A percentile compares a stretch with the other conserved stretches of the same genome.
Conservation (phyloP, 805 yeast species). For the Wickerhamomyces bovis region DNA sequence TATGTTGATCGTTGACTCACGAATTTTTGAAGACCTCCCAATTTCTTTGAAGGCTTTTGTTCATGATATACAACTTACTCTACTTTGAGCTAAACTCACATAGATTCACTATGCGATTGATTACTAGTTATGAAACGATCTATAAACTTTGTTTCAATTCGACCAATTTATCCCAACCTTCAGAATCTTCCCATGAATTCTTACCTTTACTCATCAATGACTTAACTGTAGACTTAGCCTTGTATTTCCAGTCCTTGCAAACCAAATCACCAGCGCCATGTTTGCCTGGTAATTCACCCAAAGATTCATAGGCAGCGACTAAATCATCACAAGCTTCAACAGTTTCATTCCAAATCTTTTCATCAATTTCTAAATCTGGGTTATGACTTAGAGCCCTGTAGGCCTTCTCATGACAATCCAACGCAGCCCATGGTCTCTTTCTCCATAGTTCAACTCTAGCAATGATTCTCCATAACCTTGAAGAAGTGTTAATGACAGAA, state of each 20-base stretch:
- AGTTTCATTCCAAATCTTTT: constrained; percentile 66
- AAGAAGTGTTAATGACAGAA: constrained; percentile 50
- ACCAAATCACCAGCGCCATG: constrained; percentile 78
- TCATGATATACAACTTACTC: no score
- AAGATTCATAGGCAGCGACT: constrained; percentile 77
- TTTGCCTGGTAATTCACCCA: constrained; percentile 81
- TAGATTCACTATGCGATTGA: background rate
- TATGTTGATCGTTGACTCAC: no score
- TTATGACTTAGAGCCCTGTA: constrained; percentile 63
- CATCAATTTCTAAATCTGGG: constrained; percentile 59
- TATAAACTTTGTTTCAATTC: constrained; percentile 26
- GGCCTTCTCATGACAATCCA: constrained; percentile 83
- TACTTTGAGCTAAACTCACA: background rate
- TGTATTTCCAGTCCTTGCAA: constrained; percentile 88
- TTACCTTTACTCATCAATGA: constrained; percentile 76
- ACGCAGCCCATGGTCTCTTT: constrained; percentile 77
- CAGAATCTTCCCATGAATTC: constrained; percentile 70
- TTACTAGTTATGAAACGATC: background rate
- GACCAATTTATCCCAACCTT: constrained; percentile 64
- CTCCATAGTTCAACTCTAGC: constrained; percentile 87
- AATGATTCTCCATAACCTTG: constrained; percentile 75
- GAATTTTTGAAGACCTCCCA: no score
- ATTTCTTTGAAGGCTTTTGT: no score
- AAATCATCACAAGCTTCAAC: constrained; percentile 74
- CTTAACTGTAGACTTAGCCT: constrained; percentile 66